Conservation (phyloP, 257 asterid genomes). For the Solanum tarapatanum region DNA sequence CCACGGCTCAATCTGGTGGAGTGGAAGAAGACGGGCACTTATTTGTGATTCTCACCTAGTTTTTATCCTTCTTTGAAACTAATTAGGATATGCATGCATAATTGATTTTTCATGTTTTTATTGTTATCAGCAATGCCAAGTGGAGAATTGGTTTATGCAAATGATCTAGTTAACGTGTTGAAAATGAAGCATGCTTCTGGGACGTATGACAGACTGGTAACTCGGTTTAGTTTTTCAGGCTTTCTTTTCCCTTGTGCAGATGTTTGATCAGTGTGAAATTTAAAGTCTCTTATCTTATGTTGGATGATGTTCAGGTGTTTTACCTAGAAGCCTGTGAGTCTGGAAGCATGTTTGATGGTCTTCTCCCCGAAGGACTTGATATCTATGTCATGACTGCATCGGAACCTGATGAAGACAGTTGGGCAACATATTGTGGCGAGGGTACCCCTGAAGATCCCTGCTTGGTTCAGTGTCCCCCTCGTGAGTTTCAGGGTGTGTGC, state of each 20-base stretch:
- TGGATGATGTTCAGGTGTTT: slow-evolving; percentile 39
- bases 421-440: slow-evolving; percentile 96
- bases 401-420: slow-evolving; percentile 70
- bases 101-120: background rate
- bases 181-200: background rate
- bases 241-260: background rate
- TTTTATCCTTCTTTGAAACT: too few relatives aligned
- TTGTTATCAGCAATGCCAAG: background rate
- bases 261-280: background rate
- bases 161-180: background rate
- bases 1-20: too few relatives aligned
- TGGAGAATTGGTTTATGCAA: background rate
- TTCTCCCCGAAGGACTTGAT: slow-evolving; percentile 62
- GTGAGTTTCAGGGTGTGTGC: background rate
- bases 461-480: slow-evolving; percentile 11
- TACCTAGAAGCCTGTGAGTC: slow-evolving; percentile 94
- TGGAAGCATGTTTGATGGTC: slow-evolving; percentile 95
- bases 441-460: slow-evolving; percentile 71
- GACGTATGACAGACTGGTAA: slow-evolving; percentile 32
- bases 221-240: background rate
- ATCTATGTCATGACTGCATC: slow-evolving; percentile 41
- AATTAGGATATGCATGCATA: background rate
- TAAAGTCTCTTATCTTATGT: background rate
- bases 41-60: too few relatives aligned
- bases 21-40: too few relatives aligned